Evolutionary conservation across 2,329 filamentous ascomycete species (phyloP).

Genomic region (Colletotrichum australisinense): DNA sequence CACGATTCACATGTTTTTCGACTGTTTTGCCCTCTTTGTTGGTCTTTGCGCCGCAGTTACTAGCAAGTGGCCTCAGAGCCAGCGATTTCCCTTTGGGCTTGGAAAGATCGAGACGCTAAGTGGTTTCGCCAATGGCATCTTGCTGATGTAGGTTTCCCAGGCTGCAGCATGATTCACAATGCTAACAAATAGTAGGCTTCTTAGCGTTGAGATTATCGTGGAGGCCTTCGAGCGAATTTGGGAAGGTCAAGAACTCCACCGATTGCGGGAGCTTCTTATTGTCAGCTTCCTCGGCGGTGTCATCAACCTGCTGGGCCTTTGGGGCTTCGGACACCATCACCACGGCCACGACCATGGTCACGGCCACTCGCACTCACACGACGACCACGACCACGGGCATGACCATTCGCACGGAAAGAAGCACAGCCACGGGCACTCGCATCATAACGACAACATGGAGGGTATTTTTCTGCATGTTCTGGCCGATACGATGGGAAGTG

Average conservation of each 20-base stretch:
- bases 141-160: conserved; percentile 76
- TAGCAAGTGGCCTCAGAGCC: conserved; percentile 94
- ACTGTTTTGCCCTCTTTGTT: conserved; percentile 91
- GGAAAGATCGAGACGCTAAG: conserved; percentile 97
- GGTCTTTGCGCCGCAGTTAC: conserved; percentile 93
- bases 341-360: conserved; percentile 60
- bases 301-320: conserved; percentile 93
- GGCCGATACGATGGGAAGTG: conserved; percentile 93
- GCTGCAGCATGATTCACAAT: rapidly evolving
- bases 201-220: conserved; percentile 95
- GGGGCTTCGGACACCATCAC: conserved; percentile 81
- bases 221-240: conserved; percentile 91
- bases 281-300: conserved; percentile 88
- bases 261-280: conserved; percentile 86
- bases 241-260: conserved; percentile 85
- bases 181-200: conserved; percentile 67
- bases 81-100: conserved; percentile 92
- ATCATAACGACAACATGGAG: conserved; percentile 95
- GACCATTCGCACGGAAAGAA: conserved; percentile 53
- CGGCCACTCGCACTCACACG: conserved; percentile 48
- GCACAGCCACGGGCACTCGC: conserved; percentile 53
- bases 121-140: conserved; percentile 95
- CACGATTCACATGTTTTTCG: conserved; percentile 99
- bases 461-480: conserved; percentile 97
- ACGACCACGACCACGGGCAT: conserved; percentile 55